A percentile compares a stretch with the other conserved stretches of the same genome.
Evolutionary conservation across 352 stramenopile species (phyloP).

Genomic region (Globisporangium lucens): DNA sequence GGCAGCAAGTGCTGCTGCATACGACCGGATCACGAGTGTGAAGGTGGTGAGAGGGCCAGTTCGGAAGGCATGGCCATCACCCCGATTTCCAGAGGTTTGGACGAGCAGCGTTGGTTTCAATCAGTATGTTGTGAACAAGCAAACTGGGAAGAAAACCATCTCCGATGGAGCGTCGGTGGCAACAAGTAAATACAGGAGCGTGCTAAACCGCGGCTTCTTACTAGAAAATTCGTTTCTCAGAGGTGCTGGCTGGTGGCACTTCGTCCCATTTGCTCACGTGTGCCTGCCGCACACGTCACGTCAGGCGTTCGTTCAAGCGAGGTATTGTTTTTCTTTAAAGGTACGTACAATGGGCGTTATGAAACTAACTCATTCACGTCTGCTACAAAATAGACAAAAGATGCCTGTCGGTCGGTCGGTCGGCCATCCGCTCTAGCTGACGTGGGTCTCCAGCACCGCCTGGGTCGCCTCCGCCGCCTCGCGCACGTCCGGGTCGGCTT

Average conservation of each 20-base stretch:
- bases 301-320: constrained; percentile 1
- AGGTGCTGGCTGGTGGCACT: not conserved
- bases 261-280: not conserved
- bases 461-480: constrained; percentile 66
- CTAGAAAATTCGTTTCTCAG: not conserved
- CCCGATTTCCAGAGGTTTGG: too few species aligned
- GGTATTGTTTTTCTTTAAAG: constrained; percentile 1
- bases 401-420: not conserved
- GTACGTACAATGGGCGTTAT: constrained; percentile 9
- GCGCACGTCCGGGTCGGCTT: constrained; percentile 70
- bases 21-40: too few species aligned
- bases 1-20: too few species aligned
- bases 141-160: too few species aligned
- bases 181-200: not conserved
- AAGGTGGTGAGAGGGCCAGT: too few species aligned
- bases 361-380: constrained; percentile 7
- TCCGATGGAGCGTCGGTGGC: too few species aligned
- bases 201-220: too few species aligned
- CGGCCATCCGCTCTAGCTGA: constrained; percentile 29
- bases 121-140: too few species aligned
- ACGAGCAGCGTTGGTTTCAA: too few species aligned
- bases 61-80: too few species aligned
- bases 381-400: constrained; percentile 19
- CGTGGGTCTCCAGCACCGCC: constrained; percentile 39
- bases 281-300: not conserved